phyloP scores from a whole-genome alignment of 352 stramenopile genomes.

The Phytopythium sindhum region DNA sequence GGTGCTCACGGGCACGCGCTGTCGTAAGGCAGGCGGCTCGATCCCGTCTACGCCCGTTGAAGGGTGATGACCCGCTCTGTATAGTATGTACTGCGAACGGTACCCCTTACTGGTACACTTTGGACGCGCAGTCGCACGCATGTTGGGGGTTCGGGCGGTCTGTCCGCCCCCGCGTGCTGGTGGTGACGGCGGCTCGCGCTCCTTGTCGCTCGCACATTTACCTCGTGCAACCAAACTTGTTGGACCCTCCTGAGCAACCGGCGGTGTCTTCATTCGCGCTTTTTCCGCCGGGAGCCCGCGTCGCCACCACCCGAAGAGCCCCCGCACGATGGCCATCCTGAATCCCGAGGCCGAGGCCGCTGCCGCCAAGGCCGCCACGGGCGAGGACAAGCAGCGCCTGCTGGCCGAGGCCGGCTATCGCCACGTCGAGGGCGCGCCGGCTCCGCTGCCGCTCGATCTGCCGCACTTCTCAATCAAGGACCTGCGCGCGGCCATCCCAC shows the following conservation, averaged over 20 bases:
- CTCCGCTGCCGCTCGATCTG: constrained; percentile 75
- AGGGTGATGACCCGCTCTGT: not conserved
- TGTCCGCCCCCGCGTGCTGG: not conserved
- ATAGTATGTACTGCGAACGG: no score
- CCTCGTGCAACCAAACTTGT: no score
- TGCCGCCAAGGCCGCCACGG: constrained; percentile 17
- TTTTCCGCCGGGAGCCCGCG: constrained; percentile 16
- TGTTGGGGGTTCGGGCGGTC: constrained; percentile 1
- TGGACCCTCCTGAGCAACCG: not conserved
- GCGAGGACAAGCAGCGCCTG: constrained; percentile 39
- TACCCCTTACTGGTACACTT: no score
- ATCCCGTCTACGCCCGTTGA: not conserved
- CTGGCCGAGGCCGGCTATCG: constrained; percentile 65
- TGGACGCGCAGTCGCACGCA: not conserved
- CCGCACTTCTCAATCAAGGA: constrained; percentile 89
- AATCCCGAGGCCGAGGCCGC: constrained; percentile 49
- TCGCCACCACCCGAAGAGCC: not conserved
- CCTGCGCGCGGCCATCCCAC: constrained; percentile 88
- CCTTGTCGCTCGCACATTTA: not conserved
- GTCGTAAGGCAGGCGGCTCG: not conserved
- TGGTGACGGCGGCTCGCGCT: not conserved
- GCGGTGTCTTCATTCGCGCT: constrained; percentile 20
- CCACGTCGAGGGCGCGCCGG: constrained; percentile 68
- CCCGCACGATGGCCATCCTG: constrained; percentile 54
- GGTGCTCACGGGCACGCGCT: not conserved